Evolutionary conservation across 345 rosid genomes (phyloP).

Genomic region (Geranium brycei): DNA sequence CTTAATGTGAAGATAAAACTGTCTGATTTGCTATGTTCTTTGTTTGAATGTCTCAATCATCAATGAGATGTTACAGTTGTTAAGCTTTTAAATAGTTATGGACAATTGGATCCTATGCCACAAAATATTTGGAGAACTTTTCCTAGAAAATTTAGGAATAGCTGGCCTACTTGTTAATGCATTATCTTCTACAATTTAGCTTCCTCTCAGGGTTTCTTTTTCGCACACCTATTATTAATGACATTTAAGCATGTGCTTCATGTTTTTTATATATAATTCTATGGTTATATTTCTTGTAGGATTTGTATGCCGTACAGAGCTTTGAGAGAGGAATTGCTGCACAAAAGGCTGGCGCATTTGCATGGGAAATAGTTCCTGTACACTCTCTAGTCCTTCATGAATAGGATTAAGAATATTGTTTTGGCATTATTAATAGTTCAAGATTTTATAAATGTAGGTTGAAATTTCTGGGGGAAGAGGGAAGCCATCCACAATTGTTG

Average conservation of each 20-base stretch:
- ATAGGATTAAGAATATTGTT: background rate
- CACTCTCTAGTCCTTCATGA: constrained; percentile 2
- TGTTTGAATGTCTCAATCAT: background rate
- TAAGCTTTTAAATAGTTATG: background rate
- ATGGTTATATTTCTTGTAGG: constrained; percentile 31
- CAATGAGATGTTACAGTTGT: background rate
- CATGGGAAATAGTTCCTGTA: constrained; percentile 86
- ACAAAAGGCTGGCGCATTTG: constrained; percentile 48
- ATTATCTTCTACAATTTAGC: no score
- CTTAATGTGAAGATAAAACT: background rate
- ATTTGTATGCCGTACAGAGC: constrained; percentile 71
- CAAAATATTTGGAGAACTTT: background rate
- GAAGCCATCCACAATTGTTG: constrained; percentile 40
- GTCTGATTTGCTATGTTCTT: background rate
- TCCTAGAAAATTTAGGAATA: background rate
- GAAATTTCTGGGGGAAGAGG: constrained; percentile 78
- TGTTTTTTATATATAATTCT: background rate
- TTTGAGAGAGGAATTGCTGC: constrained; percentile 76
- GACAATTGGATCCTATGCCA: background rate
- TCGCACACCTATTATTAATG: background rate
- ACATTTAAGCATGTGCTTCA: background rate
- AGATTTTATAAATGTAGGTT: constrained; percentile 41
- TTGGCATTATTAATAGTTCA: constrained; percentile 4
- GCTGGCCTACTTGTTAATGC: background rate
- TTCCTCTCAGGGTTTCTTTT: background rate